Evolutionary conservation across 106 monocot species (phyloP), one percentile per base, ranked within the genome.

Genomic region (Dioscorea zingiberensis): DNA sequence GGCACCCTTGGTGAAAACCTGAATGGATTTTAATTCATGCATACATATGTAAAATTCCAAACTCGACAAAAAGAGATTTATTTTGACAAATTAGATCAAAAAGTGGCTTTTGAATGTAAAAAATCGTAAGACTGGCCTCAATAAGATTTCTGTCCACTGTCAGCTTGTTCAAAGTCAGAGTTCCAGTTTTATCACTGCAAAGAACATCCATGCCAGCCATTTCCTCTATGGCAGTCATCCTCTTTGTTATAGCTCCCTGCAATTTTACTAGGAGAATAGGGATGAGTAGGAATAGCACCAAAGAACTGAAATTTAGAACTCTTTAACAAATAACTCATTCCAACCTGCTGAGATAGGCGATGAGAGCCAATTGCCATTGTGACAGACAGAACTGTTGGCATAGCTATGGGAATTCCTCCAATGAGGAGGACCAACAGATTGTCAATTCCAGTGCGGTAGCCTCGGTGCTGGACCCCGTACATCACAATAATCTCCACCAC

Each of bases 321-420:
- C 10, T 10, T 38, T 10, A 38, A 38, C 38, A 38, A 38, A 38
- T 38, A 38, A 38, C 6, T 59, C 17, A 27, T 27, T 15, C 18
- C 53, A 51, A 97, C 95, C 97, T 98, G 97, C 72, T 89, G 86
- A 54, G 97, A 70, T 30, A 98, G 67, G 28, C 88, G 88, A 77
- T 98, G 97, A 47, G 97, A 89, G 32, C 97, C 97, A 62, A 98
- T 98, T 46, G 97, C 97, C 97, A 98, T 98, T n/a, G 97, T 98
- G 18, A 98, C 97, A 69, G 97, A 98, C 11, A 98, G 74, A 21
- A 98, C 97, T 17, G 97, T 98, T 16, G 97, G 97, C 97, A 98
- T 98, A 11, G 97, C 97, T 57, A 98, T 98, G 44, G 97, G 97
- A 73, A 98, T 98, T 66, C 97, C 97, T 54, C 97, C 97, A 74